phyloP scores from a whole-genome alignment of 225 moss, liverwort and hornwort species.

The Physcomitrellopsis africana region DNA sequence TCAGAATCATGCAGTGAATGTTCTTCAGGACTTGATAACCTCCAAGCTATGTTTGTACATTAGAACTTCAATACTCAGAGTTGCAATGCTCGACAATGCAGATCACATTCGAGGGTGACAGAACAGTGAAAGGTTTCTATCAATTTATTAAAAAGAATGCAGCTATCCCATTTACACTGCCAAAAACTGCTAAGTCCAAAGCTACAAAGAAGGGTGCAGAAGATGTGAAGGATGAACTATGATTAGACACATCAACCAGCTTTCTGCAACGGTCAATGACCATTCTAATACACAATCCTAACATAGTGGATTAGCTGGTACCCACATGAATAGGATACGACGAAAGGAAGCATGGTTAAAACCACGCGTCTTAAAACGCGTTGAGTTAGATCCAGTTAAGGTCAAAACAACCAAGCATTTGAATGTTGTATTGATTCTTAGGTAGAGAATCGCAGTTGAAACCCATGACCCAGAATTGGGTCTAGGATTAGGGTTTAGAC shows the following conservation, averaged over 20 bases:
- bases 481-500: constrained; percentile 16
- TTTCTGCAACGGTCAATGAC: constrained; percentile 15
- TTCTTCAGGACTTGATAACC: not conserved
- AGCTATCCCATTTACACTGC: constrained; percentile 80
- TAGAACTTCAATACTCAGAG: constrained; percentile 11
- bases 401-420: constrained; percentile 1
- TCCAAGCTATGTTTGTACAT: constrained; percentile 2
- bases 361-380: constrained; percentile 41
- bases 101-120: constrained; percentile 82
- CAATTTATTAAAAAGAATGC: constrained; percentile 90
- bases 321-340: not conserved
- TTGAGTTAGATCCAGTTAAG: constrained; percentile 40
- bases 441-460: constrained; percentile 21
- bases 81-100: constrained; percentile 42
- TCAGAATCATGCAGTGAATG: constrained; percentile 1
- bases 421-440: constrained; percentile 24
- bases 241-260: constrained; percentile 12
- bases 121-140: constrained; percentile 86
- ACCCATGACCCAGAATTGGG: constrained; percentile 35
- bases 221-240: constrained; percentile 55
- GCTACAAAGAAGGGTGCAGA: constrained; percentile 31
- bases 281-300: constrained; percentile 20
- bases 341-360: constrained; percentile 17
- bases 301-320: constrained; percentile 28
- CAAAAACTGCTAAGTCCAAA: constrained; percentile 49